phyloP scores from a whole-genome alignment of 225 moss, liverwort and hornwort genomes.

The Pseudisothecium myosuroides region DNA sequence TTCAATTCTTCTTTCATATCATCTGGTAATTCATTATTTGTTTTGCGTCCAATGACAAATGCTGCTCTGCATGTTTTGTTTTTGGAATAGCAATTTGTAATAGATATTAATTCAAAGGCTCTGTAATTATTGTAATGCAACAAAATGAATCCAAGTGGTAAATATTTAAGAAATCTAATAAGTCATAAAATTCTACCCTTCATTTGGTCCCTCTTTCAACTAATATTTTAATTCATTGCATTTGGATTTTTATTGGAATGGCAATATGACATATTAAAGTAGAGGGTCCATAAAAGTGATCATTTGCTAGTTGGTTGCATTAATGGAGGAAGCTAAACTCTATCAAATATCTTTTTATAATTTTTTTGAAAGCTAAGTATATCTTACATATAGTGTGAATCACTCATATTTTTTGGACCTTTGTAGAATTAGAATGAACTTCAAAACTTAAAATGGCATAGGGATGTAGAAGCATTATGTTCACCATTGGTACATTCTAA shows the following conservation, averaged over 20 bases:
- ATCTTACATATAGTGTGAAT: accelerated
- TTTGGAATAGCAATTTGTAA: neutral
- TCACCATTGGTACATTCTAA: neutral
- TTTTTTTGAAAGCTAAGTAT: neutral
- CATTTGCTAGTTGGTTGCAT: neutral
- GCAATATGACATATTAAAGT: neutral
- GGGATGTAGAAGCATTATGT: neutral
- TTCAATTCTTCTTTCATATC: conserved; percentile 41
- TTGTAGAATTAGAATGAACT: too few relatives aligned
- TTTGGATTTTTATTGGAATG: neutral
- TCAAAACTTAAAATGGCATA: neutral
- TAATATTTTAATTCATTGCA: neutral
- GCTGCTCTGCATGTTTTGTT: conserved; percentile 20
- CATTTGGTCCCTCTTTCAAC: too few relatives aligned
- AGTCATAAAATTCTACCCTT: accelerated
- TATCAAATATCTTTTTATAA: neutral
- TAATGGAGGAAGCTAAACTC: neutral
- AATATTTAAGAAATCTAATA: too few relatives aligned
- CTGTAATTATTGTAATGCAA: neutral
- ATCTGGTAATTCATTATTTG: conserved; percentile 38
- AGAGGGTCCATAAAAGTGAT: too few relatives aligned
- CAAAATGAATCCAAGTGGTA: neutral
- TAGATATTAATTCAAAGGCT: neutral
- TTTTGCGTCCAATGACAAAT: conserved; percentile 49
- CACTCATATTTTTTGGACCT: neutral